phyloP scores from a whole-genome alignment of 108 stramenopile species.

The Cyclotella sp. region DNA sequence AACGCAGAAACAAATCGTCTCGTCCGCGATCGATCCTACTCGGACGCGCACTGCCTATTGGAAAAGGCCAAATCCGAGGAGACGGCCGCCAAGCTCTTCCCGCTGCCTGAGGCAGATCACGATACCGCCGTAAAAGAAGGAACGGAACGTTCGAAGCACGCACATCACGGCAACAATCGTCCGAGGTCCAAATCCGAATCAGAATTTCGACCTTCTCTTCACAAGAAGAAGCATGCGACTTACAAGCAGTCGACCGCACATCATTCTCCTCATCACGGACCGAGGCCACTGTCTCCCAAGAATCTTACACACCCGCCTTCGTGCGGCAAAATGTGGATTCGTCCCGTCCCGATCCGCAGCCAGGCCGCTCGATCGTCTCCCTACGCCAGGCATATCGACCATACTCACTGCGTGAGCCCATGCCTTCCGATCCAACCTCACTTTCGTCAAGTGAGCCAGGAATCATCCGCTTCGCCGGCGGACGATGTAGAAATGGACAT shows the following conservation, averaged over 20 bases:
- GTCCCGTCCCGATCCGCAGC: neutral
- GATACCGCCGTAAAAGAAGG: constrained; percentile 1
- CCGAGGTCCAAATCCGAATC: constrained; percentile 24
- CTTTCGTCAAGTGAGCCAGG: constrained; percentile 5
- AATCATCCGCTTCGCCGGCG: neutral
- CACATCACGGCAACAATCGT: neutral
- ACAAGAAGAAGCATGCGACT: constrained; percentile 4
- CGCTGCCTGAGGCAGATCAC: neutral
- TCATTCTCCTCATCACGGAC: constrained; percentile 16
- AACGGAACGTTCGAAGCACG: neutral
- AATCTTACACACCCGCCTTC: neutral
- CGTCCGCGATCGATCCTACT: constrained; percentile 9
- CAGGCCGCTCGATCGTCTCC: constrained; percentile 3
- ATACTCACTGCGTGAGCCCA: neutral
- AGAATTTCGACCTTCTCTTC: neutral
- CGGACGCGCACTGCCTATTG: constrained; percentile 13
- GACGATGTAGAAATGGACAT: constrained; percentile 12
- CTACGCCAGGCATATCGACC: neutral
- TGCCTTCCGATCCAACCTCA: neutral
- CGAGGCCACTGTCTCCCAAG: constrained; percentile 13
- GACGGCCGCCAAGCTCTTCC: neutral
- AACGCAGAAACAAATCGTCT: neutral
- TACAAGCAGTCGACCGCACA: neutral
- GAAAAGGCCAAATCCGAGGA: constrained; percentile 5
- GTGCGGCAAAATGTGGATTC: constrained; percentile 22